phyloP scores from a whole-genome alignment of 2,329 filamentous ascomycete genomes.

The Penicillium sumatraense region DNA sequence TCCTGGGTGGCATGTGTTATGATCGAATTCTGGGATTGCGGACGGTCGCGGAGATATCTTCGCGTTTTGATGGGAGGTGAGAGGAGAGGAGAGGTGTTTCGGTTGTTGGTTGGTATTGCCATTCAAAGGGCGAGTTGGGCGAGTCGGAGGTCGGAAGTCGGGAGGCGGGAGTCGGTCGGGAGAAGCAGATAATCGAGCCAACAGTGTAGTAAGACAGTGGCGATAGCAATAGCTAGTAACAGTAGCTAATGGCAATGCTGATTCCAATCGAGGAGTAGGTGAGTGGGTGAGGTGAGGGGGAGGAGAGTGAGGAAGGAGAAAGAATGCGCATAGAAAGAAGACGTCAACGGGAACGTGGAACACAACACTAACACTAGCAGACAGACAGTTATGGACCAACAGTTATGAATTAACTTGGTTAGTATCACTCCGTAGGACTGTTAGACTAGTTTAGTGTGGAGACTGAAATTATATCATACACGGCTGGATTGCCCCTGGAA shows the following conservation, averaged over 20 bases:
- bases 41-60: slow-evolving; percentile 29
- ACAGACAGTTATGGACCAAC: no score
- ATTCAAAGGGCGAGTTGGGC: slow-evolving; percentile 26
- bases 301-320: slow-evolving; percentile 1
- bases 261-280: no score
- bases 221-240: no score
- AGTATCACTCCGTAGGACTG: no score
- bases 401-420: no score
- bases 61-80: slow-evolving; percentile 18
- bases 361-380: not conserved
- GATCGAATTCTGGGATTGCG: slow-evolving; percentile 31
- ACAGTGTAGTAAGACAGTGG: no score
- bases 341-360: slow-evolving; percentile 32
- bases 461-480: slow-evolving; percentile 22
- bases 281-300: not conserved
- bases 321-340: slow-evolving; percentile 17
- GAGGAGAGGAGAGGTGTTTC: slow-evolving; percentile 16
- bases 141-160: no score
- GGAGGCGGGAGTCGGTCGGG: no score
- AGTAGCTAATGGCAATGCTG: no score
- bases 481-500: slow-evolving; percentile 16
- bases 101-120: slow-evolving; percentile 26
- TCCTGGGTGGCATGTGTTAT: slow-evolving; percentile 51
- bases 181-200: no score
- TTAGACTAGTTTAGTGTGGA: no score